Evolutionary conservation across 306 rosid genomes (phyloP), one percentile per base, ranked within the genome.

Genomic region (Fragaria nilgerrensis): DNA sequence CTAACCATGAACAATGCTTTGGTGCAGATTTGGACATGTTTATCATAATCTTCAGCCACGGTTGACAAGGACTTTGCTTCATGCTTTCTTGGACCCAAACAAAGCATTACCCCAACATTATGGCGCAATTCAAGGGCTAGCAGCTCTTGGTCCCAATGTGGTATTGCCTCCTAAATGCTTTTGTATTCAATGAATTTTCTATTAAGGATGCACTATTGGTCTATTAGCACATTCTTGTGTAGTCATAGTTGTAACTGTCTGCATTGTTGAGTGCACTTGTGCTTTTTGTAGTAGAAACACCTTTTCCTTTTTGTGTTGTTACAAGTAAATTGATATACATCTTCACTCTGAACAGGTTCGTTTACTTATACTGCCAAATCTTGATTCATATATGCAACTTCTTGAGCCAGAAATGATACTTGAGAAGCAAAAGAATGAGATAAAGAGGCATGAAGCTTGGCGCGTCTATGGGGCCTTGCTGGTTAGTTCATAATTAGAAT

Each of bases 1-100:
- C 44, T 64, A 64, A 64, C 45, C 22, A 68, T 82, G 76, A 59
- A 41, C 55, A 41, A 48, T 61, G 27, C 72, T 59, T 16, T 65
- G 64, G 1, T 79, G 70, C 90, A 95, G 98, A 89, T 92, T 84
- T 84, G 97, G 98, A 76, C 95, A 92, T 78, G 82, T 82, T 77
- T 95, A 92, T 88, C 88, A 89, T 82, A 89, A 90, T 80, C 97
- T 95, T 87, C 97, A 85, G 83, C 86, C 97, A 37, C 96, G 96
- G 62, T 77, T 92, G 83, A 92, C 91, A 7, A 90, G 84, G 85
- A 92, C 98, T 50, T 85, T 92, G 80, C 91, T 94, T 68, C 97
- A 92, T 71, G 70, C 94, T 68, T 94, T 94, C 89, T 85, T 94
- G 83, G 98, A 94, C 83, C 95, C 98, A 73, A 79, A 87, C 75